Evolutionary conservation across 108 stramenopile genomes (phyloP), one percentile per base, ranked within the genome.

Genomic region (Licmophora abbreviata): DNA sequence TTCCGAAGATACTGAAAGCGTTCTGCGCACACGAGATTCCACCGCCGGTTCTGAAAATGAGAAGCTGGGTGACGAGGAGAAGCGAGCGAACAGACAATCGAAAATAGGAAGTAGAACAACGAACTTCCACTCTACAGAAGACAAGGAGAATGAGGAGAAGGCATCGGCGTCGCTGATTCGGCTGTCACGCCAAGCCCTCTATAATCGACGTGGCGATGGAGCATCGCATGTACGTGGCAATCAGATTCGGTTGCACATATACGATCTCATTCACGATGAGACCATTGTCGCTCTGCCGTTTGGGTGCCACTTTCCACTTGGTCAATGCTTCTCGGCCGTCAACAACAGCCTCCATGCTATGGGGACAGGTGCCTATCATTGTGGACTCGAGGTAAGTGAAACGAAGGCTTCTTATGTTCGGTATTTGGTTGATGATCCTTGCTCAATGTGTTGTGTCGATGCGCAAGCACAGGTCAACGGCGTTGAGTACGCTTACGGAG

Each of bases 321-420:
- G 87, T 9, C 44, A 74, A 44, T 81, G 79, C 38, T 84, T 88
- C 56, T 62, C 68, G 8, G 72, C 66, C n/a, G 37, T 79, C 0
- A 88, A 88, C 56, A 69, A 81, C 22, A 67, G 66, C 18, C 61
- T 71, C 20, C 80, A 88, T 63, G 65, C 66, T 15, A 35, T 88
- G 15, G 87, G 87, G 28, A 88, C 87, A 8, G 87, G 87, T 28
- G 83, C 76, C 17, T 88, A 88, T 44, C 87, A 88, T 58, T 81
- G 79, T 38, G 87, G 87, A 11, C 58, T 88, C 25, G 87, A 88
- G 63, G 74, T 83, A 44, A n/a, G n/a, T n/a, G n/a, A n/a, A n/a
- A n/a, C n/a, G n/a, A 52, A 66, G 30, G 6, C 26, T 4, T 35
- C 30, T 23, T n/a, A 45, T 28, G 11, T 10, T 1, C 17, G 17